Percentiles rank a stretch among this genome's conserved stretches.
Conservation (phyloP, 495 filamentous ascomycete genomes). For the Evernia prunastri region DNA sequence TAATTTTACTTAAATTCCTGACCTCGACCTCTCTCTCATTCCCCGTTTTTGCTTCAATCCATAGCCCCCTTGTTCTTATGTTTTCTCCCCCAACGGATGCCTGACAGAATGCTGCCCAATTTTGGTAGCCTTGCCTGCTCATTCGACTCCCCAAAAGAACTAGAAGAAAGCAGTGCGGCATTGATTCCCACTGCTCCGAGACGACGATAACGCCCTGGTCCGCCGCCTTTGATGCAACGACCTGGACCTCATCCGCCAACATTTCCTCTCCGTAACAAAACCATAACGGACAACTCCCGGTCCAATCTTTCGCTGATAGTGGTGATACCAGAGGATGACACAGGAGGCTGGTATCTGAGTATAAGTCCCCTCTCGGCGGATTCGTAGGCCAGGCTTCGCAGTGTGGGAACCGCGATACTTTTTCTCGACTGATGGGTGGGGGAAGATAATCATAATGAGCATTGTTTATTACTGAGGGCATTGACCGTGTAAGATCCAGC, state of each 20-base stretch:
- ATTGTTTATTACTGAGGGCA: constrained; percentile 62
- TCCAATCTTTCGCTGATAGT: constrained; percentile 59
- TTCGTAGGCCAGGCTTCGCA: constrained; percentile 65
- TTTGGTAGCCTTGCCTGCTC: constrained; percentile 46
- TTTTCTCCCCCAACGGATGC: constrained; percentile 32
- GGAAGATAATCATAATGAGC: constrained; percentile 70
- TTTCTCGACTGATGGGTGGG: constrained; percentile 32
- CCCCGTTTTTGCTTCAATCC: constrained; percentile 50
- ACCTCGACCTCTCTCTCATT: constrained; percentile 48
- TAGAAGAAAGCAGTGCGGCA: constrained; percentile 81
- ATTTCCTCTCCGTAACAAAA: constrained; percentile 74
- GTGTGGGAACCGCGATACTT: constrained; percentile 38
- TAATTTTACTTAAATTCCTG: constrained; percentile 38
- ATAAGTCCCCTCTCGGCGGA: constrained; percentile 65
- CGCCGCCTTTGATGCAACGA: constrained; percentile 53
- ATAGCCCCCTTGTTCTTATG: constrained; percentile 43
- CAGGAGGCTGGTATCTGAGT: constrained; percentile 54
- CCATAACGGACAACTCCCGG: constrained; percentile 60
- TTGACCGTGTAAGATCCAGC: constrained; percentile 67
- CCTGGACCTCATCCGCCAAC: constrained; percentile 64
- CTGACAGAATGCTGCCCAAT: constrained; percentile 51
- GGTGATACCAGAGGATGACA: constrained; percentile 72
- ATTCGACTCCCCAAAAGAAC: constrained; percentile 50
- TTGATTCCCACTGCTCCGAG: constrained; percentile 73
- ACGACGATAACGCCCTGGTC: constrained; percentile 57